Evolutionary conservation across 2,329 filamentous ascomycete species (phyloP).

Genomic region (Diaporthe capsici): DNA sequence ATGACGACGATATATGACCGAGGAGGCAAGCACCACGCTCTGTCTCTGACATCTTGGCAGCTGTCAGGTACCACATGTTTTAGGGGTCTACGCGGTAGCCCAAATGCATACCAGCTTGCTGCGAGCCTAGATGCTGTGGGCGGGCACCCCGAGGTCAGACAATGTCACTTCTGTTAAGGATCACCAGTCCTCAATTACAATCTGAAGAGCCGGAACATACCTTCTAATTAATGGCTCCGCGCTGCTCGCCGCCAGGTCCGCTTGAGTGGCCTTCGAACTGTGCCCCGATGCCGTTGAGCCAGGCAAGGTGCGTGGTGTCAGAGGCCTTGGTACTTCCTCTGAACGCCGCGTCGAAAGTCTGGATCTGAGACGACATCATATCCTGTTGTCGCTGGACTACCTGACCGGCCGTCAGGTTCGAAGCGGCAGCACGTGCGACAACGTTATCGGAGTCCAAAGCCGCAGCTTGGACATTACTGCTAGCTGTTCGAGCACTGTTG

Average conservation of each 20-base stretch:
- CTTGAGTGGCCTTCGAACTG: not conserved
- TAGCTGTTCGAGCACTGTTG: not conserved
- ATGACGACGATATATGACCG: not conserved
- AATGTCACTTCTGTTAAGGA: not conserved
- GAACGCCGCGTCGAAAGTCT: not conserved
- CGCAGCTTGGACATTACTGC: not conserved
- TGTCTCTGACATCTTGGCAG: too few relatives aligned
- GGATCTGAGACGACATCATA: not conserved
- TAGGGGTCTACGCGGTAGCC: too few relatives aligned
- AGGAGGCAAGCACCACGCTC: not conserved
- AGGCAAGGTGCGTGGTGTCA: fast-evolving
- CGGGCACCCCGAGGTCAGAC: not conserved
- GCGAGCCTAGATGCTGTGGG: not conserved
- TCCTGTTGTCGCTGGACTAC: not conserved
- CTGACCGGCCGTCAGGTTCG: not conserved
- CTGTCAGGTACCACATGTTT: too few relatives aligned
- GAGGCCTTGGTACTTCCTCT: too few relatives aligned
- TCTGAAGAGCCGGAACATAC: not conserved
- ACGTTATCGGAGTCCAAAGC: not conserved
- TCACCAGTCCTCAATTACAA: not conserved
- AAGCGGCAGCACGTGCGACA: not conserved
- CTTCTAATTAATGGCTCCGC: not conserved
- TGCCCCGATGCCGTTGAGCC: not conserved
- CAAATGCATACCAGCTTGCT: too few relatives aligned
- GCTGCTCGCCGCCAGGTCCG: not conserved